These are phyloP conservation scores for Serendipita vermifera DNA, from an alignment of 768 basidiomycete species.

Conservation along the genomic window DNA sequence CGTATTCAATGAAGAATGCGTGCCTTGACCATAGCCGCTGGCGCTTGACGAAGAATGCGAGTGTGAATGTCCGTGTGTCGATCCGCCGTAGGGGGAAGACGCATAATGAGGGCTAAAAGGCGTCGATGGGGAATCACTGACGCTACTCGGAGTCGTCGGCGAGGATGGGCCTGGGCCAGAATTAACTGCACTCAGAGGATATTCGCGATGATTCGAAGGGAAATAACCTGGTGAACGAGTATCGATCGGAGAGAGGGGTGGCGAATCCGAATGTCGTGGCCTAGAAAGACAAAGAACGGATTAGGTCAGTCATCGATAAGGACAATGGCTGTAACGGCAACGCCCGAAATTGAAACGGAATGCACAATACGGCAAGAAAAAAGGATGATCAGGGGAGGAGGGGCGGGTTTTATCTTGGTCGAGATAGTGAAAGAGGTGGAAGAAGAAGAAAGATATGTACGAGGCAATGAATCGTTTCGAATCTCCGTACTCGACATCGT, in stretches of 20 bases:
- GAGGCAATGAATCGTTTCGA: no score
- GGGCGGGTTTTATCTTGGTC: no score
- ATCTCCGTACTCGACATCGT: no score
- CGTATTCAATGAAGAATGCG: background rate
- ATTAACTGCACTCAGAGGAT: constrained; percentile 5
- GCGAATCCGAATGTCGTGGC: constrained; percentile 6
- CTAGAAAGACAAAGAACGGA: background rate
- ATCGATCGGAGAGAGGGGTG: constrained; percentile 6
- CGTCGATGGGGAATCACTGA: constrained; percentile 7
- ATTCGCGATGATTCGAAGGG: background rate
- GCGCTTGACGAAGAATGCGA: constrained; percentile 6
- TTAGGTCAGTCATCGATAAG: constrained; percentile 2
- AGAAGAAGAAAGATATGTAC: no score
- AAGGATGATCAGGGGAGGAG: no score
- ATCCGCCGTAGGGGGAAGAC: constrained; percentile 5
- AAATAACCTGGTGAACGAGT: constrained; percentile 4
- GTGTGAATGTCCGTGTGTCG: background rate
- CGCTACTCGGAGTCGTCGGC: constrained; percentile 8
- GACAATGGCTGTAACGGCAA: no score
- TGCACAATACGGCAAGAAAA: no score
- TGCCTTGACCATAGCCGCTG: constrained; percentile 1
- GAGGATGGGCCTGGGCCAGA: background rate
- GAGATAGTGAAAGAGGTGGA: no score
- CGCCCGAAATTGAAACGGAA: no score
- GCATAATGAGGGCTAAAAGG: constrained; percentile 6